phyloP scores from a whole-genome alignment of 1,139 yeast genomes.

The Hansenula sp. region DNA sequence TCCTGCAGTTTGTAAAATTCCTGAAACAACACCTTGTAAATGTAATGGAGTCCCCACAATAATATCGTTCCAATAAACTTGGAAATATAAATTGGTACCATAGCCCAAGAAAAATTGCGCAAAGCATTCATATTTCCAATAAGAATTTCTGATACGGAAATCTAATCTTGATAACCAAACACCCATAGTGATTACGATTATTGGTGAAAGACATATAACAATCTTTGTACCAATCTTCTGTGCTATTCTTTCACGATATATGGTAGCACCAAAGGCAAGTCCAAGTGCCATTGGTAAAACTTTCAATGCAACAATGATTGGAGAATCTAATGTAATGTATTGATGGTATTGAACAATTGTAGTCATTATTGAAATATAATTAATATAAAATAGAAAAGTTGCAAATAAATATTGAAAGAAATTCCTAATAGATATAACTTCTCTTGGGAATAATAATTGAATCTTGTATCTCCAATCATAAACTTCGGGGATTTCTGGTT shows the following conservation, averaged over 20 bases:
- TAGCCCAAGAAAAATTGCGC: no score
- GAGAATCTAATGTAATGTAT: constrained; percentile 17
- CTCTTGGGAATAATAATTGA: constrained; percentile 19
- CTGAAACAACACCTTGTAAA: no score
- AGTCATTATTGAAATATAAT: constrained; percentile 10
- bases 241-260: constrained; percentile 11
- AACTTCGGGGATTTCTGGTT: neutral
- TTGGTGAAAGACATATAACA: constrained; percentile 15
- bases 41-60: no score
- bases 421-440: constrained; percentile 18
- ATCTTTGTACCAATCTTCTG: constrained; percentile 16
- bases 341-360: constrained; percentile 15
- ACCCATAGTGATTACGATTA: constrained; percentile 11
- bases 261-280: constrained; percentile 1
- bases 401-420: constrained; percentile 14
- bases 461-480: constrained; percentile 14
- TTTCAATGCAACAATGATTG: constrained; percentile 26
- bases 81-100: no score
- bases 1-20: no score
- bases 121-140: no score
- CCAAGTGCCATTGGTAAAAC: constrained; percentile 20
- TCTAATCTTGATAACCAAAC: constrained; percentile 25
- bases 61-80: no score
- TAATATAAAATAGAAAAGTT: constrained; percentile 11
- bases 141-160: constrained; percentile 14